These are phyloP conservation scores for Crithidia mellificae DNA, from an alignment of 208 protist genomes.

Conservation along the genomic window DNA sequence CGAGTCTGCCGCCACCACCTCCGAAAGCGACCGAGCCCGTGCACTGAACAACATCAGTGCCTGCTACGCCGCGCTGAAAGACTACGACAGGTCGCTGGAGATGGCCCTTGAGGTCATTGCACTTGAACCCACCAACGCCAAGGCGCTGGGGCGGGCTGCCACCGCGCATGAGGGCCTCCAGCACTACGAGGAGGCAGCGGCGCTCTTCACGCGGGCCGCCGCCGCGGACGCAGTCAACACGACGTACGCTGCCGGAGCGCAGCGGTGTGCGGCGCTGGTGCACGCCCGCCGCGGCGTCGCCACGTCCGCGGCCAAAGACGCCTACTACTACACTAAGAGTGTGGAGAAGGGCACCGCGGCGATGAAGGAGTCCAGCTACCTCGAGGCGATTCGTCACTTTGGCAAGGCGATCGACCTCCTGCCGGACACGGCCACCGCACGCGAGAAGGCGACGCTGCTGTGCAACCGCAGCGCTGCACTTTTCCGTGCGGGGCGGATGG, in stretches of 20 bases:
- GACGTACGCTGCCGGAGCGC: conserved; percentile 36
- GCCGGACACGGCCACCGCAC: conserved; percentile 15
- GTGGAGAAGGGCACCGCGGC: conserved; percentile 70
- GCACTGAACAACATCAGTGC: conserved; percentile 83
- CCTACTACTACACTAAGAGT: conserved; percentile 82
- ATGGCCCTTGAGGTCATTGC: conserved; percentile 52
- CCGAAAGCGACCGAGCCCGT: conserved; percentile 39
- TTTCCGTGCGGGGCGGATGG: conserved; percentile 44
- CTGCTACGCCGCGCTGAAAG: conserved; percentile 64
- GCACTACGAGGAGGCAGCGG: conserved; percentile 65
- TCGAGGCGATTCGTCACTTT: conserved; percentile 78
- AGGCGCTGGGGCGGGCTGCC: conserved; percentile 63
- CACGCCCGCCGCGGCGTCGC: conserved; percentile 45
- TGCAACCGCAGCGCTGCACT: conserved; percentile 80
- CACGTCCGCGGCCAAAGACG: conserved; percentile 38
- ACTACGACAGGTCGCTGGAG: conserved; percentile 57
- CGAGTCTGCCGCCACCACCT: conserved; percentile 19
- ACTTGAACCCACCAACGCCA: conserved; percentile 53
- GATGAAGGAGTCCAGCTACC: conserved; percentile 64
- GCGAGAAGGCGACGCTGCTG: conserved; percentile 60
- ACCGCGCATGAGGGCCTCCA: conserved; percentile 70
- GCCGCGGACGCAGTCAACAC: conserved; percentile 36
- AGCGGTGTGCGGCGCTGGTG: conserved; percentile 50
- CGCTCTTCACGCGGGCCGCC: conserved; percentile 41
- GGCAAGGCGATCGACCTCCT: conserved; percentile 74